Evolutionary conservation across 1,139 yeast species (phyloP).

Genomic region (Blastobotrys elegans): DNA sequence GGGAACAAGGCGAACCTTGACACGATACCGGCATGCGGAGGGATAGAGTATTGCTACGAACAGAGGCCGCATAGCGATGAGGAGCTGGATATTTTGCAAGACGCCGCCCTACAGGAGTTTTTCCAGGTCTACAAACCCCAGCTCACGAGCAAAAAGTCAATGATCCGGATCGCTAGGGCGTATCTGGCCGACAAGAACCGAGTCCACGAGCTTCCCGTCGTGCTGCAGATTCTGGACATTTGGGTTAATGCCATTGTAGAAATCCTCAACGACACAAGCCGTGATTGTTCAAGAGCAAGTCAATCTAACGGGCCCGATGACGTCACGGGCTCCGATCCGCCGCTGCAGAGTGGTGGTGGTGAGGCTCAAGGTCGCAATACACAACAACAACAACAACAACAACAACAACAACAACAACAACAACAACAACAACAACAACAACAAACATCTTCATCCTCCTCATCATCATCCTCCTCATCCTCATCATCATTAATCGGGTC

Average conservation of each 20-base stretch:
- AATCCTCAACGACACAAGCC: neutral
- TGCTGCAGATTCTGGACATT: constrained; percentile 14
- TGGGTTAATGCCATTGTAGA: constrained; percentile 15
- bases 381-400: neutral
- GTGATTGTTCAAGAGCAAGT: neutral
- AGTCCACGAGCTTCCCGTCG: constrained; percentile 13
- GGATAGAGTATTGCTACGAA: no score
- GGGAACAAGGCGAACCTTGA: no score
- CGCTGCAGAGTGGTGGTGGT: neutral
- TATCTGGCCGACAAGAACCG: constrained; percentile 12
- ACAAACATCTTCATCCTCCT: neutral
- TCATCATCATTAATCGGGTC: neutral
- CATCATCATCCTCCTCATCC: neutral
- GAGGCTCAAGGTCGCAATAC: neutral
- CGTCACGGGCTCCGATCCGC: no score
- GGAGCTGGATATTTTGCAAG: neutral
- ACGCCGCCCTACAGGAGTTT: constrained; percentile 11
- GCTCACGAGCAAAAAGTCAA: constrained; percentile 13
- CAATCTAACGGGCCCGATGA: neutral
- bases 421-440: neutral
- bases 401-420: neutral
- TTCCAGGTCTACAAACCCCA: constrained; percentile 9
- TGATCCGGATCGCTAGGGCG: constrained; percentile 13
- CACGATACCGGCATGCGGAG: no score
- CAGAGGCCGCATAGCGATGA: neutral